Base-by-base conservation (phyloP, 345 rosid species). In the Zanthoxylum bungeanum region DNA sequence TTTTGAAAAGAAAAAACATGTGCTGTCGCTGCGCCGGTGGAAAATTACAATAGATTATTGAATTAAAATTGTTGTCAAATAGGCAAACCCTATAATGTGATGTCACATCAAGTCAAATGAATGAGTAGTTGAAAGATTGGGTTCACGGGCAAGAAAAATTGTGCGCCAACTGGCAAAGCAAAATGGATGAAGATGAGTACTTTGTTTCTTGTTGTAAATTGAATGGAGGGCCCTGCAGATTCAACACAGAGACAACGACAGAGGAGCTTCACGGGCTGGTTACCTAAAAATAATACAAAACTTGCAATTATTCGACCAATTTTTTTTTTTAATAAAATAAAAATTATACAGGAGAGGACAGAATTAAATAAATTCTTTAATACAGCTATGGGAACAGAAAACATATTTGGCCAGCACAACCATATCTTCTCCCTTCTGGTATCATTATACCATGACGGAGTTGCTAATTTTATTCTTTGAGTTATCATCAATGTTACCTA, bases 91-190 rank as follows among this genome's bases (percentile, higher is more conserved):
- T n/a, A n/a, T n/a, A n/a, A n/a, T n/a, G n/a, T n/a, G n/a, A n/a
- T n/a, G n/a, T n/a, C n/a, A n/a, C 28, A 24, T 25, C 37, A 44
- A 14, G 24, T 64, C 3, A 27, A 64, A 46, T 64, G 24, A 63
- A 7, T 64, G 55, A 28, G 46, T 19, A 28, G 17, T 1, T 19
- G 42, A 65, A 65, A 30, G 40, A 46, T 47, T 65, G 69, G 57
- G 57, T 19, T 65, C 69, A 65, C 69, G 69, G 69, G 69, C 22
- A 27, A 6, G 9, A 56, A 14, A 17, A 64, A 19, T 36, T 9
- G n/a, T 19, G 40, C 9, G 25, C 37, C 37, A 57, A 7, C 22
- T 3, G 31, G 60, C 19, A 51, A 24, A 67, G 49, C 46, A 52
- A 67, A 51, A 22, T 4, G 47, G 46, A 36, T 9, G 14, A 58